Base-by-base conservation (phyloP, 768 basidiomycete genomes). In the Lactarius quietus region DNA sequence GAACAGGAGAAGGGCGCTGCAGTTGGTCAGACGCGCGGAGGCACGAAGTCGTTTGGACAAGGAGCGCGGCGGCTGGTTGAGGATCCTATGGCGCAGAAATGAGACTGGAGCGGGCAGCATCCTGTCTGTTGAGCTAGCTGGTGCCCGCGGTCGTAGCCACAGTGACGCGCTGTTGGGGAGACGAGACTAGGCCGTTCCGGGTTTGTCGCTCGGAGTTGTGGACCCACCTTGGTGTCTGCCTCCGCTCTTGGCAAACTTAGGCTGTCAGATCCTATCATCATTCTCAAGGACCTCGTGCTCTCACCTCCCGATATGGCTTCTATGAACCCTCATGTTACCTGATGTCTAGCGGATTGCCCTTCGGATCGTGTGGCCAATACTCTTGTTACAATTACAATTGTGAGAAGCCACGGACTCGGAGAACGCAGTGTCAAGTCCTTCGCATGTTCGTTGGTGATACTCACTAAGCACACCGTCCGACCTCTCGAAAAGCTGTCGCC, bases 1-100 rank as follows among this genome's bases (percentile, higher is more conserved):
- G 51, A 77, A 68, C 35, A 93, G 76, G 20, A 91, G 74, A 18
- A 83, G 66, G 62, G 91, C 79, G 26, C 83, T 86, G 41, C 92
- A 81, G 77, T 93, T 94, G 52, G 92, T 93, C 43, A 90, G 75
- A 29, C 93, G 79, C 5, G 92, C 85, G n/a, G 90, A 87, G 61
- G 76, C 77, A 26, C 83, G 79, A 12, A 90, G 79, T 31, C 57
- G 39, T n/a, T 54, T 66, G 18, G 60, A 41, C 8, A 66, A 8
- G 51, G 65, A 59, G 26, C 65, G 65, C 12, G 64, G 36, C 6
- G 59, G 14, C 20, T 52, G 60, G 6, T 18, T 48, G 55, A 57
- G 38, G 38, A 56, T 5, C 12, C 65, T 38, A 6, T 56, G 61
- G 35, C 65, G 60, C 35, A 33, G 61, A 35, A 53, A 66, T 2